A percentile compares a stretch with the other conserved stretches of the same genome.
These are phyloP conservation scores for Pyricularia grisea DNA, from an alignment of 2,329 filamentous ascomycete species.

Conservation along the genomic window DNA sequence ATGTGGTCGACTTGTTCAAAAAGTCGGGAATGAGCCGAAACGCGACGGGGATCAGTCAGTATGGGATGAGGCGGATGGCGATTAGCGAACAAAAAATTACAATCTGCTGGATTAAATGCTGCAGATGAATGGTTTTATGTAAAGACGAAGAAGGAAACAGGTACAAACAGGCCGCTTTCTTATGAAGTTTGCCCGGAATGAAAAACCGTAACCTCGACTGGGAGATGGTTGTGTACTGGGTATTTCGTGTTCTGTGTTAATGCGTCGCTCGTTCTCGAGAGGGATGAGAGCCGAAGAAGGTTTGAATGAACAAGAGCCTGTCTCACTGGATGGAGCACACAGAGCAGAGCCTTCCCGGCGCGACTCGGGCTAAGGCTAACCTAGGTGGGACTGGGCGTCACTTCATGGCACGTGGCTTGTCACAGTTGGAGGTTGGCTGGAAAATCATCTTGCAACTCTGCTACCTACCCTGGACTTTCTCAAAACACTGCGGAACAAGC, in stretches of 20 bases:
- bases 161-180: not conserved
- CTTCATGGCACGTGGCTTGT: conserved; percentile 12
- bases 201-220: not conserved
- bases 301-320: not conserved
- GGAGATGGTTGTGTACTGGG: not conserved
- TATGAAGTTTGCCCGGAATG: not conserved
- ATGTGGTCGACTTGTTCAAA: not conserved
- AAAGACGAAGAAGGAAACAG: not conserved
- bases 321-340: not conserved
- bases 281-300: not conserved
- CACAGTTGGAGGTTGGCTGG: conserved; percentile 6
- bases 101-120: not conserved
- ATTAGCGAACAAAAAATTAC: not conserved
- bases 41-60: not conserved
- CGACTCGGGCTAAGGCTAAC: not conserved
- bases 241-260: not conserved
- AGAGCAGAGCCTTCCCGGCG: not conserved
- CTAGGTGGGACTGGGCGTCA: not conserved
- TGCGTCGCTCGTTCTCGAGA: not conserved
- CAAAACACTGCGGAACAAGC: not conserved
- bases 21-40: not conserved
- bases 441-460: not conserved
- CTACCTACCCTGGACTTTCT: not conserved
- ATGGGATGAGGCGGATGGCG: not conserved
- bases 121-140: not conserved